Percentiles rank a stretch among this genome's conserved stretches.
These are phyloP conservation scores for Baorangia bicolor DNA, from an alignment of 768 basidiomycete genomes.

Conservation along the genomic window DNA sequence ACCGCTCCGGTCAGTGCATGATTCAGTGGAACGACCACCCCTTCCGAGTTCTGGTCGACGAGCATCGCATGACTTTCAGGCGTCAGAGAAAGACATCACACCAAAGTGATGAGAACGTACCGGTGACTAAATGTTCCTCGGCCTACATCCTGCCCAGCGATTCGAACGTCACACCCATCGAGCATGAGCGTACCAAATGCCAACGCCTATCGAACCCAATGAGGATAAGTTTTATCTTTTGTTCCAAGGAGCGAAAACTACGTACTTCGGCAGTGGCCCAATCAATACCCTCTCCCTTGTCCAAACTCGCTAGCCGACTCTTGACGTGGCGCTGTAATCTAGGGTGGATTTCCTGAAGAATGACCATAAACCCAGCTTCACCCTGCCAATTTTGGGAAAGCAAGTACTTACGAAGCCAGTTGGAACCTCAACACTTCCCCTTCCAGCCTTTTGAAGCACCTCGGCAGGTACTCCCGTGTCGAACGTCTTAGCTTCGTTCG, in stretches of 20 bases:
- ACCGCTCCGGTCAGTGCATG: constrained; percentile 49
- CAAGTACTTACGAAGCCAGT: constrained; percentile 57
- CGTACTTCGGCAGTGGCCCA: constrained; percentile 87
- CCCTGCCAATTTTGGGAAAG: background rate
- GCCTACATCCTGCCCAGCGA: constrained; percentile 93
- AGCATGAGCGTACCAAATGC: constrained; percentile 86
- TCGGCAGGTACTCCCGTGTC: constrained; percentile 64
- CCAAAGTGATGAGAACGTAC: constrained; percentile 26
- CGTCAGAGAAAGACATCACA: background rate
- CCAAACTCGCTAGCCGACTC: constrained; percentile 66
- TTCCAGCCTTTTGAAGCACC: constrained; percentile 57
- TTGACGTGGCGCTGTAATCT: constrained; percentile 80
- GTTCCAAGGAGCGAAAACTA: background rate
- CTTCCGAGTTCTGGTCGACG: constrained; percentile 83
- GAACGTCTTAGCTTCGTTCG: constrained; percentile 52
- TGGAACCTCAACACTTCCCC: constrained; percentile 63
- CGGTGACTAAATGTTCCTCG: constrained; percentile 87
- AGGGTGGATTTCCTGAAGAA: constrained; percentile 68
- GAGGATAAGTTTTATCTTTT: background rate
- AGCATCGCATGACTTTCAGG: constrained; percentile 79
- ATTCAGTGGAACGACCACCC: constrained; percentile 80
- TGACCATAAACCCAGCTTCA: background rate
- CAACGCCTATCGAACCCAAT: constrained; percentile 53
- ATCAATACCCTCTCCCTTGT: constrained; percentile 71
- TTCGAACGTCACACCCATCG: constrained; percentile 80